Percentiles rank a stretch among this genome's conserved stretches.
phyloP scores from a whole-genome alignment of 441 rosid species.

The Erodium trifolium region DNA sequence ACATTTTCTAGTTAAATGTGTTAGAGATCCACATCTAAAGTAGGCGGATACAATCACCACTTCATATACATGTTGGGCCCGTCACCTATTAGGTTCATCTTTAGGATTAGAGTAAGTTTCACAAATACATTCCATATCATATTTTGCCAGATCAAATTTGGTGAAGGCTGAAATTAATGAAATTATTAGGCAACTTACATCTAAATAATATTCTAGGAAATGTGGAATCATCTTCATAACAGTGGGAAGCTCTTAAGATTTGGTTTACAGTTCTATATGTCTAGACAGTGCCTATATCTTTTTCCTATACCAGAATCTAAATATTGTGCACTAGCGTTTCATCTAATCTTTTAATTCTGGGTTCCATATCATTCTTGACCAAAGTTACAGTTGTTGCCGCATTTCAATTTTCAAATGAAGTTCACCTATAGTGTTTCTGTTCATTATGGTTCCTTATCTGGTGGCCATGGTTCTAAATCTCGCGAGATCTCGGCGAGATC shows the following conservation, averaged over 20 bases:
- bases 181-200: neutral
- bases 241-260: neutral
- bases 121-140: slow-evolving; percentile 1
- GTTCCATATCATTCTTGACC: neutral
- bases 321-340: neutral
- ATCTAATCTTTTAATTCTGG: neutral
- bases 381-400: neutral
- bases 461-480: no score
- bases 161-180: neutral
- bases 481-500: no score
- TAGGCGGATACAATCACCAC: neutral
- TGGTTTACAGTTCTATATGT: neutral
- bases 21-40: neutral
- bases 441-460: neutral
- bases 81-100: neutral
- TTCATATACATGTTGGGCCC: neutral
- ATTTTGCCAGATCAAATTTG: neutral
- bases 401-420: slow-evolving; percentile 9
- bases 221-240: neutral
- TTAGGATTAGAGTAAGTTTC: neutral
- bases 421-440: neutral
- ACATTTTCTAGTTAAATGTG: neutral
- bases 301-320: neutral
- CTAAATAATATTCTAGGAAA: neutral
- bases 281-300: slow-evolving; percentile 5